Evolutionary conservation across 371 early-diverging fungal genomes (phyloP).

Genomic region (Mortierella sp.): DNA sequence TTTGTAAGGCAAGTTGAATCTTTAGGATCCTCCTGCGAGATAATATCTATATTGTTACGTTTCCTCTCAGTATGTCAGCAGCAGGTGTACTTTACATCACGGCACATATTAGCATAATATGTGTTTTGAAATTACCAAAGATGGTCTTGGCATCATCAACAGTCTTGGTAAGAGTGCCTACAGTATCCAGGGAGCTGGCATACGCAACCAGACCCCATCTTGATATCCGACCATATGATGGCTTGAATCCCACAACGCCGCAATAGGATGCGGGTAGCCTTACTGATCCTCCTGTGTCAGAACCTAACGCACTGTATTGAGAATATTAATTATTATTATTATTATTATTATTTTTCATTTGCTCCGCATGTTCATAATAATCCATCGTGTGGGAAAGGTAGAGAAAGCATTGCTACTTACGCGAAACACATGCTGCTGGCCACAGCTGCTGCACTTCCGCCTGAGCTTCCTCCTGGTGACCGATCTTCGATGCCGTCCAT

Average conservation of each 20-base stretch:
- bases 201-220: conserved; percentile 90
- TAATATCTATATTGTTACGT: conserved; percentile 56
- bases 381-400: too few species aligned
- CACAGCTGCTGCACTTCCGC: conserved; percentile 95
- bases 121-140: conserved; percentile 57
- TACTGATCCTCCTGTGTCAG: conserved; percentile 96
- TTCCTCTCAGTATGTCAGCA: not conserved
- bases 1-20: conserved; percentile 71
- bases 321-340: too few species aligned
- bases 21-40: conserved; percentile 65
- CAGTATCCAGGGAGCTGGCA: conserved; percentile 90
- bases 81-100: not conserved
- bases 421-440: conserved; percentile 79
- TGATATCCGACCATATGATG: conserved; percentile 89
- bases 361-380: too few species aligned
- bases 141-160: conserved; percentile 66
- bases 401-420: too few species aligned
- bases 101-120: not conserved
- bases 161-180: conserved; percentile 80
- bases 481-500: conserved; percentile 33
- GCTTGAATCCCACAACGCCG: conserved; percentile 94
- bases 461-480: conserved; percentile 92
- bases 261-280: conserved; percentile 95
- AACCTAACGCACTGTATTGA: conserved; percentile 77
- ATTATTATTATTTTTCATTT: too few species aligned